phyloP scores from a whole-genome alignment of 2,329 filamentous ascomycete genomes.

The Beauveria sp. region DNA sequence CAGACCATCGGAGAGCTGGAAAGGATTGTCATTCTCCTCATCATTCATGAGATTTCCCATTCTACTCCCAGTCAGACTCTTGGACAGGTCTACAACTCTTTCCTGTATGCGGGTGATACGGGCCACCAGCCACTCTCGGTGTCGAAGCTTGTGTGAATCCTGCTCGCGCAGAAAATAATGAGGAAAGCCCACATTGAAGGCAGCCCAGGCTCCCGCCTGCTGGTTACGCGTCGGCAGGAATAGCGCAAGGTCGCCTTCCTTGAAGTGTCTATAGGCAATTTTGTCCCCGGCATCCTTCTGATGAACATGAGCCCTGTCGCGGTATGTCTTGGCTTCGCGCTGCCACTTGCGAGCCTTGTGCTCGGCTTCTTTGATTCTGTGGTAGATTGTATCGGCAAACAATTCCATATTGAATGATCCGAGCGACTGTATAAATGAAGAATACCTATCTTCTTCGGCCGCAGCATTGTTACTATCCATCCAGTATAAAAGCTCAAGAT shows the following conservation, averaged over 20 bases:
- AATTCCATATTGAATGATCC: constrained; percentile 75
- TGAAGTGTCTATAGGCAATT: constrained; percentile 92
- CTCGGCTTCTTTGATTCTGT: constrained; percentile 88
- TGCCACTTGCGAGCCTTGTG: constrained; percentile 89
- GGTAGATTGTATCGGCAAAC: constrained; percentile 78
- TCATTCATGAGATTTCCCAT: constrained; percentile 46
- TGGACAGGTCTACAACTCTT: constrained; percentile 84
- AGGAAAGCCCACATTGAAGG: constrained; percentile 94
- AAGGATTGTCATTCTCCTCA: constrained; percentile 89
- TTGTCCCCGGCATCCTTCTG: constrained; percentile 89
- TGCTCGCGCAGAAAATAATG: constrained; percentile 96
- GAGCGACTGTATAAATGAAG: constrained; percentile 64
- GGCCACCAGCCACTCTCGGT: constrained; percentile 92
- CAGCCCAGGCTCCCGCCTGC: constrained; percentile 90
- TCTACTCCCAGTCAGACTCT: constrained; percentile 48
- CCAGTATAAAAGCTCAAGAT: constrained; percentile 76
- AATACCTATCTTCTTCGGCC: constrained; percentile 65
- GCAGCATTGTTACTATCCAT: constrained; percentile 59
- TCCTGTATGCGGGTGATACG: constrained; percentile 88
- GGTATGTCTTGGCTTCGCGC: constrained; percentile 76
- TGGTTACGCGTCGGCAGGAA: constrained; percentile 95
- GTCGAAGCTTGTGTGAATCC: constrained; percentile 75
- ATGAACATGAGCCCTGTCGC: constrained; percentile 73
- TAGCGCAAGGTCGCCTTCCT: constrained; percentile 87
- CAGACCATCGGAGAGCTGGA: constrained; percentile 88